Percentiles rank a stretch among this genome's conserved stretches.
phyloP scores from a whole-genome alignment of 176 grass and related monocot species.

The Eragrostis nindensis region DNA sequence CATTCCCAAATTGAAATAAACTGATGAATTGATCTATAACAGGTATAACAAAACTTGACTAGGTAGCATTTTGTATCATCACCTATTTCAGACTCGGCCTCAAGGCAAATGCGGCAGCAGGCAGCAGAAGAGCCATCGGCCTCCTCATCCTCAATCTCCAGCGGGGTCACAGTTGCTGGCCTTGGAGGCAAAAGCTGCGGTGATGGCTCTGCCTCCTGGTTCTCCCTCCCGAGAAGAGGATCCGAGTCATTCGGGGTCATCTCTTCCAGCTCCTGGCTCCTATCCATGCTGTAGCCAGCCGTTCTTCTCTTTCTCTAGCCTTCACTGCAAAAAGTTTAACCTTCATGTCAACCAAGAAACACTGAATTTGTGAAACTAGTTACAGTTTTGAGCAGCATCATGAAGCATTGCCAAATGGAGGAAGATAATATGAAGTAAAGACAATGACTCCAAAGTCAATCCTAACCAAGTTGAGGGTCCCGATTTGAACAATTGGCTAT shows the following conservation, averaged over 20 bases:
- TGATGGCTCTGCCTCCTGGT: conserved; percentile 17
- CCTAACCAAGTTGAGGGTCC: background rate
- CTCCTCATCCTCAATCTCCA: conserved; percentile 84
- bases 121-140: conserved; percentile 62
- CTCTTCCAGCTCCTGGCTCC: conserved; percentile 37
- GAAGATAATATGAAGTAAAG: background rate
- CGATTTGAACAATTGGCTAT: conserved; percentile 26
- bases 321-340: conserved; percentile 5
- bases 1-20: conserved; percentile 10
- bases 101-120: conserved; percentile 95
- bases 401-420: conserved; percentile 13
- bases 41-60: conserved; percentile 7
- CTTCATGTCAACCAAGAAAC: conserved; percentile 16
- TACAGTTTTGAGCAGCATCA: conserved; percentile 16
- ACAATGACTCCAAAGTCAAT: background rate
- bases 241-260: conserved; percentile 44
- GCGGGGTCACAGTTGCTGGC: conserved; percentile 36
- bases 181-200: conserved; percentile 24
- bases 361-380: conserved; percentile 9
- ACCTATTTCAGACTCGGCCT: conserved; percentile 75
- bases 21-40: conserved; percentile 1
- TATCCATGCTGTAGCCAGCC: conserved; percentile 39
- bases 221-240: conserved; percentile 50
- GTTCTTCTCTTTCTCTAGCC: conserved; percentile 4
- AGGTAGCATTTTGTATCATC: conserved; percentile 17